Conservation (phyloP, 306 rosid genomes). For the Lotus japonicus region DNA sequence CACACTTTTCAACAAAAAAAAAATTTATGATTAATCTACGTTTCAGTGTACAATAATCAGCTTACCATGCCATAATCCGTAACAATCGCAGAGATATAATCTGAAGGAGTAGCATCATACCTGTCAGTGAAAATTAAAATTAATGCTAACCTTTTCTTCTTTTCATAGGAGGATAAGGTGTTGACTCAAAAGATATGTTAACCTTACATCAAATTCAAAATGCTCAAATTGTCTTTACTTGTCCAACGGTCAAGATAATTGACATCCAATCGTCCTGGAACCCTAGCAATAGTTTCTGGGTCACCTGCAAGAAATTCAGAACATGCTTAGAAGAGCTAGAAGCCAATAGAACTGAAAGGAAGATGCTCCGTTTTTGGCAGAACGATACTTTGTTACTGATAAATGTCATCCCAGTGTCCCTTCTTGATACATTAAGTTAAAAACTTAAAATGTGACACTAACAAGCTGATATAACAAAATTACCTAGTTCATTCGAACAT, state of each 20-base stretch:
- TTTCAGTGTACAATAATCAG: too few relatives aligned
- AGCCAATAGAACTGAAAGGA: background rate
- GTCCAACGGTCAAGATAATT: slow-evolving; percentile 41
- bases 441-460: background rate
- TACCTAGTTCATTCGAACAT: slow-evolving; percentile 78
- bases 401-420: background rate
- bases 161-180: too few relatives aligned
- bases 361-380: background rate
- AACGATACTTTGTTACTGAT: background rate
- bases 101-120: slow-evolving; percentile 76
- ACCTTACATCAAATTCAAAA: slow-evolving; percentile 62
- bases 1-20: too few relatives aligned
- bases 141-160: background rate
- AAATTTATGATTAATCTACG: too few relatives aligned
- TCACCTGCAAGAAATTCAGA: slow-evolving; percentile 47
- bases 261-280: slow-evolving; percentile 56
- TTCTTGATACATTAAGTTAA: background rate
- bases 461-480: slow-evolving; percentile 7
- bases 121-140: slow-evolving; percentile 30
- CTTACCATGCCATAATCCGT: slow-evolving; percentile 89
- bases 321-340: background rate
- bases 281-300: slow-evolving; percentile 50
- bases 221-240: slow-evolving; percentile 45
- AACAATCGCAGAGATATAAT: slow-evolving; percentile 66
- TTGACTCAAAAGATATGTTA: background rate